Percentiles rank a stretch among this genome's conserved stretches.
Evolutionary conservation across 345 rosid genomes (phyloP).

Genomic region (Melaleuca alternifolia): DNA sequence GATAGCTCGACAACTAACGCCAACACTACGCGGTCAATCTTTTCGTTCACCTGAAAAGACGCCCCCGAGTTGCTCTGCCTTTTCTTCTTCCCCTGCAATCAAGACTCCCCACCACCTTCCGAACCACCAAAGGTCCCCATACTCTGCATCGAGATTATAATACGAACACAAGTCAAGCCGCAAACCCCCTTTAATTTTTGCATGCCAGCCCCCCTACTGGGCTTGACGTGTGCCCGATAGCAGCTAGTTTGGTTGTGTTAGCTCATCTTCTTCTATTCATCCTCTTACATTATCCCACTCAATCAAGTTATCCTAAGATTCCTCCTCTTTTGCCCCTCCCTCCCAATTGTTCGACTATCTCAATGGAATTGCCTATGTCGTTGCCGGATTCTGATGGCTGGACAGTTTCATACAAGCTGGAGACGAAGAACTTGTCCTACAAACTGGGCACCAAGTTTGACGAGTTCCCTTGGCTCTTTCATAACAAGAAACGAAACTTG

Average conservation of each 20-base stretch:
- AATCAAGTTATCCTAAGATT: conserved; percentile 3
- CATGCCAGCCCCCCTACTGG: background rate
- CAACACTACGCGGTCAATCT: conserved; percentile 25
- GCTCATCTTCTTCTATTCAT: conserved; percentile 54
- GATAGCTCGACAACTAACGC: conserved; percentile 19
- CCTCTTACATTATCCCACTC: conserved; percentile 9
- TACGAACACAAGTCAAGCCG: background rate
- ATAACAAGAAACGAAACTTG: conserved; percentile 8
- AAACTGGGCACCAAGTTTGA: conserved; percentile 30
- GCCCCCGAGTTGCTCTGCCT: background rate
- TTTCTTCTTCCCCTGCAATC: background rate
- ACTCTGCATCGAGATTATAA: background rate
- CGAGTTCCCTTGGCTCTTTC: conserved; percentile 12
- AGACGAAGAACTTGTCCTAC: conserved; percentile 53
- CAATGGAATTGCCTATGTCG: conserved; percentile 65
- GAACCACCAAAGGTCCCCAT: conserved; percentile 12
- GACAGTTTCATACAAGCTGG: conserved; percentile 34
- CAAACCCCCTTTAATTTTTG: background rate
- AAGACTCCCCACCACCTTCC: conserved; percentile 4
- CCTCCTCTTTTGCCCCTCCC: background rate
- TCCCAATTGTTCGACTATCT: background rate
- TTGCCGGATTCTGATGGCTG: conserved; percentile 24
- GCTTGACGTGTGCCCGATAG: conserved; percentile 7
- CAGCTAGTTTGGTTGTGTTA: conserved; percentile 56
- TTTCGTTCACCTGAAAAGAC: conserved; percentile 33